A percentile compares a stretch with the other conserved stretches of the same genome.
Evolutionary conservation across 2,329 filamentous ascomycete species (phyloP).

Genomic region (Xylariaceae sp.): DNA sequence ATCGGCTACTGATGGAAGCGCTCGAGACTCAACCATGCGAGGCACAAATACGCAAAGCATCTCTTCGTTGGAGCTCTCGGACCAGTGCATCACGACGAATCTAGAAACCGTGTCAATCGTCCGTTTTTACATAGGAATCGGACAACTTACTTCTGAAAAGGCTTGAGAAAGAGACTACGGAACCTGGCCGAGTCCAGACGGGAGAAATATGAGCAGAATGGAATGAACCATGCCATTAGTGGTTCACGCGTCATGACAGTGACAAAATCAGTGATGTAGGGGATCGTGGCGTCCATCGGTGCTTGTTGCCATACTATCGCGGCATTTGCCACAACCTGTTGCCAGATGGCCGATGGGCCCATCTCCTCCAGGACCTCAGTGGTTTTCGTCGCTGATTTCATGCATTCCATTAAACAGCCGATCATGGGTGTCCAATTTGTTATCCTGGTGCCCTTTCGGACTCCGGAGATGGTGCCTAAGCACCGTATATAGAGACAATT

Average conservation of each 20-base stretch:
- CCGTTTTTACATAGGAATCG: background rate
- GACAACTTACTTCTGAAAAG: conserved; percentile 68
- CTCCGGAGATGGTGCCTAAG: conserved; percentile 67
- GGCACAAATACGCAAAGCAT: conserved; percentile 66
- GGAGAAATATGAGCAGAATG: conserved; percentile 79
- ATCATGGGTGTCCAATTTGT: conserved; percentile 66
- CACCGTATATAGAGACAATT: conserved; percentile 51
- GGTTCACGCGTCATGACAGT: conserved; percentile 60
- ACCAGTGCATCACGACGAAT: conserved; percentile 74
- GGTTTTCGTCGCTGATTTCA: conserved; percentile 43
- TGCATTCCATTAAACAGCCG: conserved; percentile 46
- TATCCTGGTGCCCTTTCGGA: conserved; percentile 76
- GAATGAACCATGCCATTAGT: conserved; percentile 70
- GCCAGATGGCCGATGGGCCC: conserved; percentile 44
- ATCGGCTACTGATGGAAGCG: conserved; percentile 48
- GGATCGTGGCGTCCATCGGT: conserved; percentile 73
- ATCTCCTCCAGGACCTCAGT: conserved; percentile 33
- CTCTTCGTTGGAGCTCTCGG: conserved; percentile 59
- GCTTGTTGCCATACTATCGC: conserved; percentile 71
- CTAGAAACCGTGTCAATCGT: conserved; percentile 39
- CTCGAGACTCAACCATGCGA: conserved; percentile 53
- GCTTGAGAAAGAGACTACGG: conserved; percentile 68
- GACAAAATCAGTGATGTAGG: conserved; percentile 62
- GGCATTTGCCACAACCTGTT: conserved; percentile 50
- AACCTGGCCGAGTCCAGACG: conserved; percentile 72